Evolutionary conservation across 2,329 filamentous ascomycete genomes (phyloP).

Genomic region (Verticillium nubilum): DNA sequence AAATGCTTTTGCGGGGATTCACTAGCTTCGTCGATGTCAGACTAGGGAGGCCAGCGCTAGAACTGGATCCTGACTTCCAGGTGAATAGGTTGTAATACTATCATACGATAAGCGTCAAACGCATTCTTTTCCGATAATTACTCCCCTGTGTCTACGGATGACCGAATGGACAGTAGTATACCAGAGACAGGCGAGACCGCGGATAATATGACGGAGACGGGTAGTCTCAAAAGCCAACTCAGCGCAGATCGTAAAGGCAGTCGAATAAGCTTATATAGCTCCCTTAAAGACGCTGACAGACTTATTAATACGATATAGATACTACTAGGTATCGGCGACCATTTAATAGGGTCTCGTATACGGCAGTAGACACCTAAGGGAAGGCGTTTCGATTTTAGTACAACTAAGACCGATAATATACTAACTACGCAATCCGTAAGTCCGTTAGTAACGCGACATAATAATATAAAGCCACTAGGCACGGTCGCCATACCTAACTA

Average conservation of each 20-base stretch:
- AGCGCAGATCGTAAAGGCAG: conserved; percentile 34
- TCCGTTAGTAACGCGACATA: neutral
- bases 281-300: conserved; percentile 59
- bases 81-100: no score
- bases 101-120: no score
- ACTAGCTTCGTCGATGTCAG: no score
- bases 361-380: conserved; percentile 15
- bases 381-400: neutral
- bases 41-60: no score
- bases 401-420: neutral
- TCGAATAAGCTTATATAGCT: conserved; percentile 38
- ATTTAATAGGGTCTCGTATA: neutral
- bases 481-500: conserved; percentile 13
- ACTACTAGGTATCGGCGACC: conserved; percentile 34
- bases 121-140: neutral
- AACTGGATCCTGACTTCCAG: no score
- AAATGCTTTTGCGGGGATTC: no score
- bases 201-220: conserved; percentile 13
- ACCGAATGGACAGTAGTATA: no score
- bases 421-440: neutral
- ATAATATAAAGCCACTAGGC: conserved; percentile 11
- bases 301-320: conserved; percentile 68
- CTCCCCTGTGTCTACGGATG: neutral
- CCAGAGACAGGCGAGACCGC: no score
- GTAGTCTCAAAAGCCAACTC: conserved; percentile 23